A percentile compares a stretch with the other conserved stretches of the same genome.
Conservation (phyloP, 2,329 filamentous ascomycete genomes). For the Chaetomium sp. region DNA sequence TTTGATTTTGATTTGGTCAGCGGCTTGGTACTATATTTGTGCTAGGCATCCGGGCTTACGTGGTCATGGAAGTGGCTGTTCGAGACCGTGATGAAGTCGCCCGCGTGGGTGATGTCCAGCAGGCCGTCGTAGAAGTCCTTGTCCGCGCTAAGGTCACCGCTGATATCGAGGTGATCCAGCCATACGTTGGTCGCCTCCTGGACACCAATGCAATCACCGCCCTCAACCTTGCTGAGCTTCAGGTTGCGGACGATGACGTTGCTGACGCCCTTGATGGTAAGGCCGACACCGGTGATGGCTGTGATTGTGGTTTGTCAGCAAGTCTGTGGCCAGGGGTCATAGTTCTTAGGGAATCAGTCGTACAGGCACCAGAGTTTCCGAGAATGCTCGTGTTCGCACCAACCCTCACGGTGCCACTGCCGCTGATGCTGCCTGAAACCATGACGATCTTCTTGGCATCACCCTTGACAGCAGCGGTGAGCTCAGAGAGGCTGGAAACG, state of each 20-base stretch:
- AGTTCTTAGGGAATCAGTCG: neutral
- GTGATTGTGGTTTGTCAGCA: neutral
- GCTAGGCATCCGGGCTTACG: neutral
- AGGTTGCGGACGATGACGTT: constrained; percentile 19
- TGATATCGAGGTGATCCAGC: constrained; percentile 17
- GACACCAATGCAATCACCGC: constrained; percentile 13
- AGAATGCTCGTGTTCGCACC: constrained; percentile 16
- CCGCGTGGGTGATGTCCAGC: constrained; percentile 13
- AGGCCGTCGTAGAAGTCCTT: constrained; percentile 20
- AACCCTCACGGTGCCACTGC: constrained; percentile 1
- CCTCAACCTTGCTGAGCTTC: constrained; percentile 12
- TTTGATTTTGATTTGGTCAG: neutral
- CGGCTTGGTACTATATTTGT: neutral
- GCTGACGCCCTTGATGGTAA: constrained; percentile 9
- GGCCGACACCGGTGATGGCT: constrained; percentile 15
- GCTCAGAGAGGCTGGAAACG: constrained; percentile 3
- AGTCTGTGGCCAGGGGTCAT: neutral
- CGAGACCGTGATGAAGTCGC: constrained; percentile 13
- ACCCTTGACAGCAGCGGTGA: constrained; percentile 10
- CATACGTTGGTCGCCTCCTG: constrained; percentile 16
- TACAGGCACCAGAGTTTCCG: constrained; percentile 12
- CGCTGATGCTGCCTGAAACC: constrained; percentile 13
- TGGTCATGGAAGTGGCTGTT: constrained; percentile 17
- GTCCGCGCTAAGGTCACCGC: constrained; percentile 6
- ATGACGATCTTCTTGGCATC: constrained; percentile 16